Evolutionary conservation across 805 yeast genomes (phyloP).

Genomic region (Scheffersomyces amazonensis): DNA sequence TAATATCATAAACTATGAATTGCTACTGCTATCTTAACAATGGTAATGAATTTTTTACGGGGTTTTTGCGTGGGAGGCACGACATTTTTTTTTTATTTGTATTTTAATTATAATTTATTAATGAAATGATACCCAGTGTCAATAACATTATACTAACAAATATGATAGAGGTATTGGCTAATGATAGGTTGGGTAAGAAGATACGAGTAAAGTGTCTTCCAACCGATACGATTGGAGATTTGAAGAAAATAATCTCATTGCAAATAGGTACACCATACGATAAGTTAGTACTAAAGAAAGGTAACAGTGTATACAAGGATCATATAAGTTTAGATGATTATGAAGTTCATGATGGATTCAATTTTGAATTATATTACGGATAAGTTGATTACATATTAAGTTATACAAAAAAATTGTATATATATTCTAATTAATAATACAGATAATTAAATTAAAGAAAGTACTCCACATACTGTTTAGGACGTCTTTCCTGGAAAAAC

Average conservation of each 20-base stretch:
- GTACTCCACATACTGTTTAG: slow-evolving; percentile 47
- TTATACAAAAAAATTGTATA: not conserved
- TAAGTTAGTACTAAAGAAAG: slow-evolving; percentile 73
- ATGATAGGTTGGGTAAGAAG: slow-evolving; percentile 76
- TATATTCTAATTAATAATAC: slow-evolving; percentile 1
- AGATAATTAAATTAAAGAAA: slow-evolving; percentile 31
- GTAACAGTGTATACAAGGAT: slow-evolving; percentile 79
- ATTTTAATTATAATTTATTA: too few species aligned
- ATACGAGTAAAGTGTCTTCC: slow-evolving; percentile 84
- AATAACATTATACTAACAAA: too few species aligned
- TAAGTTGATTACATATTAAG: slow-evolving; percentile 14
- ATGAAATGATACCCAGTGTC: too few species aligned
- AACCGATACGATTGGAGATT: slow-evolving; percentile 84
- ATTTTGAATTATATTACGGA: slow-evolving; percentile 77
- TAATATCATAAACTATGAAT: too few species aligned
- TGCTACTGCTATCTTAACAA: too few species aligned
- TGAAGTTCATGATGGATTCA: slow-evolving; percentile 87
- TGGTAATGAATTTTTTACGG: too few species aligned
- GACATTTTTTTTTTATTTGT: too few species aligned
- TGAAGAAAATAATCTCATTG: slow-evolving; percentile 76
- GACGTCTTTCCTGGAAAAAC: slow-evolving; percentile 21
- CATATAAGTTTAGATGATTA: slow-evolving; percentile 93
- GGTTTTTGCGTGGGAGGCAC: too few species aligned
- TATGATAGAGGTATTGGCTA: slow-evolving; percentile 43
- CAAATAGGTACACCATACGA: slow-evolving; percentile 78